These are phyloP conservation scores for Ambrosiella beaveri DNA, from an alignment of 2,329 filamentous ascomycete genomes.

Conservation along the genomic window DNA sequence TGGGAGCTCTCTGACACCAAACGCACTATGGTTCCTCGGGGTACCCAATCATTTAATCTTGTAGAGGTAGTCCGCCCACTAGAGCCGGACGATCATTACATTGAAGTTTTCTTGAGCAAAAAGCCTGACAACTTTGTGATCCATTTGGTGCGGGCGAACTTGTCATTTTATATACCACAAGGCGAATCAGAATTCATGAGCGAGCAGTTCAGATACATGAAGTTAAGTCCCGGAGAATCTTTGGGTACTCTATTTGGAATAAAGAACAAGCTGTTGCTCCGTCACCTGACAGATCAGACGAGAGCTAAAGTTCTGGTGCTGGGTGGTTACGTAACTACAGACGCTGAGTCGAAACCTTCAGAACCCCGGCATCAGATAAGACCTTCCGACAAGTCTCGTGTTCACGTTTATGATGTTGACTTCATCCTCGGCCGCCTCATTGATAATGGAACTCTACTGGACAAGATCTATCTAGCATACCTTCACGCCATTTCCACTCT, in stretches of 20 bases:
- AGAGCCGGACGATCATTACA: not conserved
- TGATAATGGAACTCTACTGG: slow-evolving; percentile 32
- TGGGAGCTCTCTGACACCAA: too few species aligned
- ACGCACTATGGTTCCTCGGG: too few species aligned
- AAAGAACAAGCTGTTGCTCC: slow-evolving; percentile 28
- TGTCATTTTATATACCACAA: slow-evolving; percentile 27
- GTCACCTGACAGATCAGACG: slow-evolving; percentile 9
- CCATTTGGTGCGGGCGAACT: slow-evolving; percentile 28
- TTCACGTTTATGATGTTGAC: slow-evolving; percentile 33
- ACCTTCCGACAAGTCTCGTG: slow-evolving; percentile 2
- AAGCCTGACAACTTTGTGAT: slow-evolving; percentile 20
- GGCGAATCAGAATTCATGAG: slow-evolving; percentile 22
- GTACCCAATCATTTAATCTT: too few species aligned
- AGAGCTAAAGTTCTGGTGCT: slow-evolving; percentile 22
- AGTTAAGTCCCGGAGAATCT: not conserved
- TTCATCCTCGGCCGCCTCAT: slow-evolving; percentile 29
- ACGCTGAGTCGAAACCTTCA: not conserved
- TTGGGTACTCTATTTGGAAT: not conserved
- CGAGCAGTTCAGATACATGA: slow-evolving; percentile 27
- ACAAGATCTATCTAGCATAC: slow-evolving; percentile 32
- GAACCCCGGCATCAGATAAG: not conserved
- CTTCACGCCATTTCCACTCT: slow-evolving; percentile 36
- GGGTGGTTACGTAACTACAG: not conserved
- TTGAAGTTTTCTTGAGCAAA: not conserved
- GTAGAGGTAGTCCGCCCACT: slow-evolving; percentile 13